Percentiles rank a stretch among this genome's conserved stretches.
Conservation (phyloP, 164 flowering plant genomes). For the Hamamelis virginiana region DNA sequence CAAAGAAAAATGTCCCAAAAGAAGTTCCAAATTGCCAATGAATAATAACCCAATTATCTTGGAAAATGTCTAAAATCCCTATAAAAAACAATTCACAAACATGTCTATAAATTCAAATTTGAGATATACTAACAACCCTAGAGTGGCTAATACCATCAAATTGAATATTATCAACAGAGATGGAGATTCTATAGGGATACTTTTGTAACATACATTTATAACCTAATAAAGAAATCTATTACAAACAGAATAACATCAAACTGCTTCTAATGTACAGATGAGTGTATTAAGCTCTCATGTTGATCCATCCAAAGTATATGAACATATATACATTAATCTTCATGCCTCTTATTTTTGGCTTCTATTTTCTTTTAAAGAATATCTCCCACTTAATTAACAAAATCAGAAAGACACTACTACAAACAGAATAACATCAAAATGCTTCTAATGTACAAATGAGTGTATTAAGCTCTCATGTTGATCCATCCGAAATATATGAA, state of each 20-base stretch:
- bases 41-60: neutral
- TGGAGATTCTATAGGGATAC: neutral
- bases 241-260: neutral
- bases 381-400: neutral
- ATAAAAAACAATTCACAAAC: no score
- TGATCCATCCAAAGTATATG: neutral
- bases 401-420: neutral
- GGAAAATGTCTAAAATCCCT: no score
- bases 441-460: neutral
- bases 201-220: neutral
- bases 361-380: neutral
- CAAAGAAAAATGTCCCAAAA: no score
- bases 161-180: neutral
- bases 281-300: neutral
- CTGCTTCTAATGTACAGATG: neutral
- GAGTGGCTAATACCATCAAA: neutral
- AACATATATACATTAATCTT: no score
- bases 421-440: neutral
- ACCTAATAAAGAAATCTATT: no score
- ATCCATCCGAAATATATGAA: neutral
- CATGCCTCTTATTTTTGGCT: neutral
- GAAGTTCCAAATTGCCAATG: no score
- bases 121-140: neutral
- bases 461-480: neutral
- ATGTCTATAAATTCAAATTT: no score